Base-by-base conservation (phyloP, 1,139 yeast species). In the Yamadazyma mexicana region DNA sequence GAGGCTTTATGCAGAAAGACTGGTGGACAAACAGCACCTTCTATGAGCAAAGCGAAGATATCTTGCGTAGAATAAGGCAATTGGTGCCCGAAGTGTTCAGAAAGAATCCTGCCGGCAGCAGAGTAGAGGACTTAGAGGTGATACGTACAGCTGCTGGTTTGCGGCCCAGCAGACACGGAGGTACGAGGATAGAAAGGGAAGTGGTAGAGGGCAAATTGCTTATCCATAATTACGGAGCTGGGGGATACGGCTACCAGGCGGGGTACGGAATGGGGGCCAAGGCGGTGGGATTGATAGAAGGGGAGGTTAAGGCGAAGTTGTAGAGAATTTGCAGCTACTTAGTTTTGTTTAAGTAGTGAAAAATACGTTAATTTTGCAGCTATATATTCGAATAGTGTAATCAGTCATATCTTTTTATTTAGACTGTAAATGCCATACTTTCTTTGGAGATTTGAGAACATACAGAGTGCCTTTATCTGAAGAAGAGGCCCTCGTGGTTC, bases 201-300 rank as follows among this genome's bases (percentile, higher is more conserved):
- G 25, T 29, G 11, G 35, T 43, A 6, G 45, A 46, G 10, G 50
- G 52, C 1, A 40, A 38, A 14, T 17, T 28, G 1, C 34, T 51
- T 16, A 62, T 83, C 12, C 89, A 83, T 54, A 81, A 83, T 57
- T 83, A 83, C 53, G 94, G 94, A 23, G 87, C 89, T 7, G 73
- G 81, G 31, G 94, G 94, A 0, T 78, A 83, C 41, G 94, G 94
- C 2, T 84, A 78, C 60, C 91, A 83, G 59, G 75, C 85, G 4
- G 88, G 88, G 0, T 67, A 74, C 18, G 88, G 86, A 1, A 81
- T 83, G 83, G 77, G 81, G 2, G 35, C 39, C n/a, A 32, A 39
- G 17, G 53, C 56, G 3, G 46, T 48, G 54, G 40, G 47, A 66
- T 10, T 82, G 78, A 50, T 54, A 79, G 45, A 64, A 14, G 39